phyloP scores from a whole-genome alignment of 495 filamentous ascomycete species.

The Penicillium atrosanguineum region DNA sequence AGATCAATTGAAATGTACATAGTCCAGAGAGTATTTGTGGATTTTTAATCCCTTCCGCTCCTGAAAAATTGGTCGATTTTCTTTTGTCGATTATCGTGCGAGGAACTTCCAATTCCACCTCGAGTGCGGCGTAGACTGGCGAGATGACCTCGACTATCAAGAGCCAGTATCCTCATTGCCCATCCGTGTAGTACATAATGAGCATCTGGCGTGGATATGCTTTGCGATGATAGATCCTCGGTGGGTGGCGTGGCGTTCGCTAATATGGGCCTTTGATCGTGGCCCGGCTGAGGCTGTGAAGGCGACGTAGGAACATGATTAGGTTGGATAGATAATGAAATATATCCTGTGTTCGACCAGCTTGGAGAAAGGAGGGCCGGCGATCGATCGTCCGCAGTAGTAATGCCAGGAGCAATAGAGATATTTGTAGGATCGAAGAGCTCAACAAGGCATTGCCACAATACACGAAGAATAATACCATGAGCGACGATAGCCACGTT shows the following conservation, averaged over 20 bases:
- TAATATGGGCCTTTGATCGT: too few relatives aligned
- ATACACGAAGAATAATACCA: conserved; percentile 68
- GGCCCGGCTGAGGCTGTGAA: background rate
- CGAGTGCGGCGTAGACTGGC: conserved; percentile 66
- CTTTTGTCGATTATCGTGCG: conserved; percentile 68
- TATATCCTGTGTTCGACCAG: conserved; percentile 68
- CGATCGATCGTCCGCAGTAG: conserved; percentile 7
- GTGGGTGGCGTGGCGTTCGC: too few relatives aligned
- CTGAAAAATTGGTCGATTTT: conserved; percentile 76
- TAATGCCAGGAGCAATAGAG: conserved; percentile 7
- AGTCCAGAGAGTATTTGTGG: background rate
- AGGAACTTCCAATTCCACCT: conserved; percentile 70
- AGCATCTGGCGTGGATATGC: background rate
- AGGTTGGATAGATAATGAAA: conserved; percentile 47
- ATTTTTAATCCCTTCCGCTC: conserved; percentile 16
- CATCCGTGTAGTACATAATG: conserved; percentile 16
- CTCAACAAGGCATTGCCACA: conserved; percentile 61
- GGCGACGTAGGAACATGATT: background rate
- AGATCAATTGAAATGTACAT: background rate
- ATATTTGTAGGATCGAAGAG: conserved; percentile 47
- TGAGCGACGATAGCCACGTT: conserved; percentile 71
- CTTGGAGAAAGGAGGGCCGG: conserved; percentile 28
- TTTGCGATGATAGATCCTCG: background rate
- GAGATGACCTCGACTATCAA: conserved; percentile 64
- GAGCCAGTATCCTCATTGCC: conserved; percentile 18